Conservation (phyloP, 805 yeast genomes). For the Spathaspora gorwiae region DNA sequence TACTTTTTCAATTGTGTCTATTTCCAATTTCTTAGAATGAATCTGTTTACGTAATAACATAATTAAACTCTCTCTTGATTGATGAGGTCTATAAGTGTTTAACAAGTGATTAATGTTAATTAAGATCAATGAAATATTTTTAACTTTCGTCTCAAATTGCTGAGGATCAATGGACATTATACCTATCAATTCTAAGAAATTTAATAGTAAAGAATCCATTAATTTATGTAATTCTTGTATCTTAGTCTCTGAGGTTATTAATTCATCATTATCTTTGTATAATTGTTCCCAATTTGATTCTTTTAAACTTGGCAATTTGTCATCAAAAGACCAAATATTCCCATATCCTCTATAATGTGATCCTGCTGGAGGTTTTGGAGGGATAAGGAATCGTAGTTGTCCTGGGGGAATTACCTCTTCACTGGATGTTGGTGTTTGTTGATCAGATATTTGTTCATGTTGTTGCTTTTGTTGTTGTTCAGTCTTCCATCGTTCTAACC, state of each 20-base stretch:
- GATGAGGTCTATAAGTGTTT: conserved; percentile 93
- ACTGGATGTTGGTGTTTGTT: conserved; percentile 6
- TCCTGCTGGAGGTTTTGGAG: conserved; percentile 61
- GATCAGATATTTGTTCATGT: not conserved
- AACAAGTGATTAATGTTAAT: conserved; percentile 88
- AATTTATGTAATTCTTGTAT: conserved; percentile 75
- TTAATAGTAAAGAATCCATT: conserved; percentile 70
- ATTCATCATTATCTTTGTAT: conserved; percentile 41
- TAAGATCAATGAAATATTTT: conserved; percentile 71
- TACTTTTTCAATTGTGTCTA: conserved; percentile 39
- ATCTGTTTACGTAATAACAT: conserved; percentile 69
- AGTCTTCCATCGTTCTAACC: conserved; percentile 26
- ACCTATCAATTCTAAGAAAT: conserved; percentile 80
- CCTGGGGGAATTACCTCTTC: conserved; percentile 24
- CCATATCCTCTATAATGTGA: conserved; percentile 83
- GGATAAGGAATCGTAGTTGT: conserved; percentile 54
- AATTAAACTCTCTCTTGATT: conserved; percentile 83
- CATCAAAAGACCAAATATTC: conserved; percentile 78
- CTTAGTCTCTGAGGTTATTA: conserved; percentile 39
- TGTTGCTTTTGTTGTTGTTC: too few species aligned
- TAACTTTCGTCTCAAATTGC: conserved; percentile 55
- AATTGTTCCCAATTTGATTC: conserved; percentile 77
- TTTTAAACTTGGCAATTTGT: conserved; percentile 68
- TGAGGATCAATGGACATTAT: conserved; percentile 71
- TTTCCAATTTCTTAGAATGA: conserved; percentile 54